phyloP scores from a whole-genome alignment of 1,284 basidiomycete species.

The Marasmius tenuissimus region DNA sequence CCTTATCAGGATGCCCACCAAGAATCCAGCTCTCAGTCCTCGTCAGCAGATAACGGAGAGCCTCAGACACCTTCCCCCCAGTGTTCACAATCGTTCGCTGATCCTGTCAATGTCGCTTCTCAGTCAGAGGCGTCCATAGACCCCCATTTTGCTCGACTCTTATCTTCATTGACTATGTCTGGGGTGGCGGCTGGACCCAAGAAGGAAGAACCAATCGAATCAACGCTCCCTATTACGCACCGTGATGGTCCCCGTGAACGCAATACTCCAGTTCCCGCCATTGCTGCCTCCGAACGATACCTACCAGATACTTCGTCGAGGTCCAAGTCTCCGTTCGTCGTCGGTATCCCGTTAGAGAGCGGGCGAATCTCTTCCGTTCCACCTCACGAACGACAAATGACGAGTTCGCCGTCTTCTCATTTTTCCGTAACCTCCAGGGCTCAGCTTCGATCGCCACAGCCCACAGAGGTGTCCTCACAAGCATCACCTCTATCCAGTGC shows the following conservation, averaged over 20 bases:
- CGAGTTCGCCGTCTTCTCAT: not conserved
- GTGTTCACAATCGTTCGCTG: conserved; percentile 37
- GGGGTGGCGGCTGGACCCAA: conserved; percentile 35
- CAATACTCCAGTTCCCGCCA: conserved; percentile 14
- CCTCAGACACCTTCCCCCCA: conserved; percentile 65
- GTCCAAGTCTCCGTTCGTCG: not conserved
- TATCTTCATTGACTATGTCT: conserved; percentile 63
- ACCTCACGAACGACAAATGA: too few relatives aligned
- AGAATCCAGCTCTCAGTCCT: conserved; percentile 68
- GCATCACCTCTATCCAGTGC: conserved; percentile 18
- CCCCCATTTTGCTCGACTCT: conserved; percentile 68
- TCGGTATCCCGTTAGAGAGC: not conserved
- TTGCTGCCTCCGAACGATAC: not conserved
- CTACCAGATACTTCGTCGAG: not conserved
- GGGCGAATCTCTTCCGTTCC: too few relatives aligned
- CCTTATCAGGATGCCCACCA: conserved; percentile 36
- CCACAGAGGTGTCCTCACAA: conserved; percentile 12
- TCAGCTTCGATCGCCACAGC: not conserved
- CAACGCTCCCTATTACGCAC: not conserved
- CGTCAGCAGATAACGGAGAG: conserved; percentile 59
- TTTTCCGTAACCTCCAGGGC: not conserved
- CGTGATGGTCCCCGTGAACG: conserved; percentile 13
- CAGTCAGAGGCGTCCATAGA: conserved; percentile 39
- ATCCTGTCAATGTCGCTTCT: conserved; percentile 4
- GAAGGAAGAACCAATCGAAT: conserved; percentile 12